Evolutionary conservation across 75 land plant genomes (phyloP), one percentile per base, ranked within the genome.

Genomic region (Azolla pinnata): DNA sequence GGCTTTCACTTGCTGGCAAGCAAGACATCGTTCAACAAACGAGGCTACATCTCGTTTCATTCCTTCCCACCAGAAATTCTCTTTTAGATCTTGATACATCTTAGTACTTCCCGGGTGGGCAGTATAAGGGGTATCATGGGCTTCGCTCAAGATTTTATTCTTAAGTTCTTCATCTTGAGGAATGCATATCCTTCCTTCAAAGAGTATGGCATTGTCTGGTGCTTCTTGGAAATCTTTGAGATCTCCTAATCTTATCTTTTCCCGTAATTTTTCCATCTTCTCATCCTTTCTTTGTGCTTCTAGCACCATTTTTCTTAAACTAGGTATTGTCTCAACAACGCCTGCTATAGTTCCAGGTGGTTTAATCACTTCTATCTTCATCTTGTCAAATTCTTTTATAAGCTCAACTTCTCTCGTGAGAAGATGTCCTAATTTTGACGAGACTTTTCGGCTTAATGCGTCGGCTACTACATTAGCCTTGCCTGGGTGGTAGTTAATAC

Each of bases 1-100:
- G 3, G 32, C 65, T 32, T 78, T 72, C 2, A 77, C 47, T 25
- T 59, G 48, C n/a, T 71, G 59, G 49, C 66, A 78, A 1, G 35
- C 44, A 0, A 78, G 31, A 40, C 69, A 78, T 20, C 24, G 31
- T 10, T 32, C 1, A 0, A 67, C 54, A 40, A 32, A 72, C 4
- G 60, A 49, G 0, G 29, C 45, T 0, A 70, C 56, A 1, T 70
- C 56, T 19, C 30, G 14, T 24, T 68, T 64, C 49, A 68, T 63
- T 0, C 58, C 31, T 0, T 16, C 29, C 79, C 79, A 70, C 46
- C 31, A 69, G 42, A 65, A 72, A 0, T 16, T 1, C 4, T 26
- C 1, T 20, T 51, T 25, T 29, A 63, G 1, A 3, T 38, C 14
- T 38, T 38, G 10, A 38, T 38, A 38, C 14, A 14, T 38, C 14